Evolutionary conservation across 73 alveolate species (phyloP), one percentile per base, ranked within the genome.

Genomic region (Uronychia setigera): DNA sequence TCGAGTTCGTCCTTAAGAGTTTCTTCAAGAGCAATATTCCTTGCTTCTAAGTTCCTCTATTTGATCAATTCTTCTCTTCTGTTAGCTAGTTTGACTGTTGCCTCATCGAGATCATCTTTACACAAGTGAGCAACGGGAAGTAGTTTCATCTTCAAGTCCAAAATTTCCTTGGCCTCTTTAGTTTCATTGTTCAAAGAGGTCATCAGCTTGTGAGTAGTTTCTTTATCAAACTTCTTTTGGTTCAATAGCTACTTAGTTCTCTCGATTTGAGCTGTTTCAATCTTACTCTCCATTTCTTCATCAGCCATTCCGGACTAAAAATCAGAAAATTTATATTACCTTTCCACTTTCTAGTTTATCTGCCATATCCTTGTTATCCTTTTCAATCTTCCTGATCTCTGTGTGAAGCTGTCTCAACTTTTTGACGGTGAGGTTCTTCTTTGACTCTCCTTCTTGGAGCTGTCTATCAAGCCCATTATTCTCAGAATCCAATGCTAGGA

Each of bases 121-220:
- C 79, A 75, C 76, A 80, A 76, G 25, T 92, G 87, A 0, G 86
- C 80, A 80, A 89, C 84, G 31, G 91, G 84, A 33, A 84, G 77
- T 77, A 81, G 93, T 86, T 80, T 87, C 58, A 88, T 92, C 78
- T 94, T 94, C 75, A 88, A 93, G 81, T 94, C 96, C 35, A 91
- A 91, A 84, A 91, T 78, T 26, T 86, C 94, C 81, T 90, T 91
- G 0, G 96, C 95, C 86, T 87, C 80, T 1, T 88, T 86, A 78
- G 91, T 96, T 5, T 92, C 95, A 29, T 91, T 92, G 79, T 92
- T 88, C 76, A 86, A 59, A 60, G 92, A 84, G 30, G 77, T 87
- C 77, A 84, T 78, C 14, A 94, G 75, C n/a, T 81, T 76, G 27
- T 76, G 87, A 77, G 93, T 91, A 35, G 57, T 87, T 80, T 80